Percentiles rank a stretch among this genome's conserved stretches.
Conservation (phyloP, 78 protist genomes). For the Creolimax fragrantissima region DNA sequence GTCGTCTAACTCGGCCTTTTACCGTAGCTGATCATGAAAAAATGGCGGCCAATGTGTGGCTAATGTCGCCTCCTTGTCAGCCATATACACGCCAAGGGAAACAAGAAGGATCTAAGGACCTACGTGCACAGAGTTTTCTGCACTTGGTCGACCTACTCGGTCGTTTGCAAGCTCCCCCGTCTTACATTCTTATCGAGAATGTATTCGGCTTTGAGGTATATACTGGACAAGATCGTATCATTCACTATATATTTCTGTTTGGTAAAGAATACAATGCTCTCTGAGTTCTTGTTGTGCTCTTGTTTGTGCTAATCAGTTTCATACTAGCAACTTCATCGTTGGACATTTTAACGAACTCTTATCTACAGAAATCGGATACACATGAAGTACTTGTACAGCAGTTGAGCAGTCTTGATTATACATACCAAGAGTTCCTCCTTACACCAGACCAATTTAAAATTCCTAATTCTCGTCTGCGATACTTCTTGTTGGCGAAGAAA, state of each 20-base stretch:
- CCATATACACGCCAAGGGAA: constrained; percentile 66
- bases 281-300: too few relatives aligned
- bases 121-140: constrained; percentile 43
- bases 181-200: constrained; percentile 53
- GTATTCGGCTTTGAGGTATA: constrained; percentile 64
- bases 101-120: constrained; percentile 43
- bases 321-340: too few relatives aligned
- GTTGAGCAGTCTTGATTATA: constrained; percentile 30
- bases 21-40: neutral
- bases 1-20: too few relatives aligned
- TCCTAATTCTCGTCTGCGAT: constrained; percentile 64
- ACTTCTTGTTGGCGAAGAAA: constrained; percentile 42
- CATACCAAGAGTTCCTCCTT: constrained; percentile 44
- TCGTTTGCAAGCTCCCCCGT: constrained; percentile 32
- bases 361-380: constrained; percentile 16
- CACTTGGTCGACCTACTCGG: constrained; percentile 25
- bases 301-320: too few relatives aligned
- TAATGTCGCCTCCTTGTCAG: constrained; percentile 68
- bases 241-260: too few relatives aligned
- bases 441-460: constrained; percentile 49
- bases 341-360: too few relatives aligned
- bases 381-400: constrained; percentile 20
- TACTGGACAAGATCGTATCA: too few relatives aligned
- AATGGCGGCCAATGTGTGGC: constrained; percentile 16
- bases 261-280: too few relatives aligned